Conservation (phyloP, 2,329 filamentous ascomycete genomes). For the Dothiorella sarmentorum region DNA sequence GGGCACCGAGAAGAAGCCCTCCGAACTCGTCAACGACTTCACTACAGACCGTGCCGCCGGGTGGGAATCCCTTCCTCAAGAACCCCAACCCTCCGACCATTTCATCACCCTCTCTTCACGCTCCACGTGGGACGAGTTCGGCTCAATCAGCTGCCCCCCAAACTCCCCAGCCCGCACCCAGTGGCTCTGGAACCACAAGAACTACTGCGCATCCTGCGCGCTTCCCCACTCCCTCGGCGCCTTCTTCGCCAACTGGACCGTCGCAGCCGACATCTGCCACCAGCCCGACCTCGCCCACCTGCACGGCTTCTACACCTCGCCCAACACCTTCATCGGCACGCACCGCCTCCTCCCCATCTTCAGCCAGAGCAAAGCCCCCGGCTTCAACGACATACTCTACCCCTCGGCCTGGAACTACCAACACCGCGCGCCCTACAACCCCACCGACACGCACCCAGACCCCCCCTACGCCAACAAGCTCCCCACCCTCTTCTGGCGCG, state of each 20-base stretch:
- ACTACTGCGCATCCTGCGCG: conserved; percentile 63
- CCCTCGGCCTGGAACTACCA: conserved; percentile 63
- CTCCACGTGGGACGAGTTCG: conserved; percentile 41
- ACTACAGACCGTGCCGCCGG: conserved; percentile 36
- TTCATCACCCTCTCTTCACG: conserved; percentile 37
- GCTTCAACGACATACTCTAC: conserved; percentile 74
- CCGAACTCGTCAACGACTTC: conserved; percentile 29
- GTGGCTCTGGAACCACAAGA: conserved; percentile 56
- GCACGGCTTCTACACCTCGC: conserved; percentile 69
- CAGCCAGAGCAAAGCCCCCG: conserved; percentile 67
- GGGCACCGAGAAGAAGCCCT: conserved; percentile 8
- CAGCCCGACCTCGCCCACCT: conserved; percentile 73
- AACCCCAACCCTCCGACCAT: conserved; percentile 22
- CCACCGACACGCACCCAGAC: conserved; percentile 52
- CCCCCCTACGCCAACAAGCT: conserved; percentile 59
- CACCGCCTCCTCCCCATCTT: conserved; percentile 70
- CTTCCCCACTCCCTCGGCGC: conserved; percentile 63
- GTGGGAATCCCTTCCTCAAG: conserved; percentile 37
- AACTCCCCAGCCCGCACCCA: conserved; percentile 20
- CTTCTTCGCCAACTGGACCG: conserved; percentile 64
- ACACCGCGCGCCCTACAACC: conserved; percentile 53
- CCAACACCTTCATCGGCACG: conserved; percentile 60
- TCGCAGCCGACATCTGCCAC: conserved; percentile 66
- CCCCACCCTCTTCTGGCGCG: conserved; percentile 70
- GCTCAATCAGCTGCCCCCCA: conserved; percentile 51